phyloP scores from a whole-genome alignment of 352 stramenopile species.

The Globisporangium canariense region DNA sequence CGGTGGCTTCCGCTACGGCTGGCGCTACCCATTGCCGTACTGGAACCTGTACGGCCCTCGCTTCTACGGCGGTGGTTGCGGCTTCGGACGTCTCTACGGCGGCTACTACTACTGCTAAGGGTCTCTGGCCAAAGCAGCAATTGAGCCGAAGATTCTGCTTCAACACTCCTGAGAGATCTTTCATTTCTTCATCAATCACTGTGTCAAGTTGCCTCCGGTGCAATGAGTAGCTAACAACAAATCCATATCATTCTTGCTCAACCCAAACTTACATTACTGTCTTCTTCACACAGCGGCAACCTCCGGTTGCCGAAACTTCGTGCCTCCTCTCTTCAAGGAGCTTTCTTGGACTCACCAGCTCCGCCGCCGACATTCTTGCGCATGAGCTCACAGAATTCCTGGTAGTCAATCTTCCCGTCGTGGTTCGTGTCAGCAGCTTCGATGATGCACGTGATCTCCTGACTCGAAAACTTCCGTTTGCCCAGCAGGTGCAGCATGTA shows the following conservation, averaged over 20 bases:
- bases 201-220: constrained; percentile 1
- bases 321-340: neutral
- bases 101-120: constrained; percentile 26
- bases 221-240: constrained; percentile 4
- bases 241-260: neutral
- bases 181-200: neutral
- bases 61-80: constrained; percentile 19
- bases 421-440: constrained; percentile 73
- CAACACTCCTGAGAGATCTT: neutral
- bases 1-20: neutral
- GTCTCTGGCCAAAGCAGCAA: neutral
- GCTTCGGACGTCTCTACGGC: constrained; percentile 18
- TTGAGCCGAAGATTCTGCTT: neutral
- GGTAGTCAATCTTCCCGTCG: constrained; percentile 84
- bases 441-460: constrained; percentile 62
- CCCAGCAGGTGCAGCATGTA: constrained; percentile 61
- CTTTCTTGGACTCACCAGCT: neutral
- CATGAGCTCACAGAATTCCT: constrained; percentile 80
- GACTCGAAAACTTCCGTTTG: constrained; percentile 40
- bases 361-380: constrained; percentile 14
- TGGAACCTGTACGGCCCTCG: neutral
- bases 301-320: neutral
- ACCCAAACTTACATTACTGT: neutral
- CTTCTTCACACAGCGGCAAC: neutral
- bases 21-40: neutral